phyloP scores from a whole-genome alignment of 108 stramenopile species.

The Conticribra guillardii region DNA sequence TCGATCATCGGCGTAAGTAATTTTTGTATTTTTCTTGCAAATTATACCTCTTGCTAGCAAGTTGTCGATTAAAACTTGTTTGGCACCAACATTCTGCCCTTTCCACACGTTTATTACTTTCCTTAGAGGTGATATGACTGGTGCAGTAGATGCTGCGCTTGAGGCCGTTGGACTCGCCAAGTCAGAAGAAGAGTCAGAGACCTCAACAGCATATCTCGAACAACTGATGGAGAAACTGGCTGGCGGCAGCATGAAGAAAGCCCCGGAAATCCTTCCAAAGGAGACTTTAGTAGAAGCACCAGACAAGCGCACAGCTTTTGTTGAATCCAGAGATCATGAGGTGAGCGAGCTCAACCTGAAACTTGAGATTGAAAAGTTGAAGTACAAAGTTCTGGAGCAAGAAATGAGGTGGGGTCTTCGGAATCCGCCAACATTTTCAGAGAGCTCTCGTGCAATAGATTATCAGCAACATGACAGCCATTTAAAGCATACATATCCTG shows the following conservation, averaged over 20 bases:
- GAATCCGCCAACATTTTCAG: conserved; percentile 4
- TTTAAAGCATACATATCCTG: conserved; percentile 1
- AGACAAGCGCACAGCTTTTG: neutral
- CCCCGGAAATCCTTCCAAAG: neutral
- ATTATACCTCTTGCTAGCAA: neutral
- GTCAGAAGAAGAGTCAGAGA: conserved; percentile 32
- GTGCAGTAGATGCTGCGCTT: conserved; percentile 46
- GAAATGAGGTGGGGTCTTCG: conserved; percentile 25
- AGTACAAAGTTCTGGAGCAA: conserved; percentile 53
- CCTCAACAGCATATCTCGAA: conserved; percentile 41
- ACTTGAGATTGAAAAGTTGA: conserved; percentile 50
- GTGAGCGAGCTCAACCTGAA: conserved; percentile 38
- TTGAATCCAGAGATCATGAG: conserved; percentile 16
- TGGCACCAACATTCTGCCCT: neutral
- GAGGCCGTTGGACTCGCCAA: conserved; percentile 26
- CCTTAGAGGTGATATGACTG: conserved; percentile 35
- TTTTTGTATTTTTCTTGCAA: neutral
- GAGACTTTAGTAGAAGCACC: neutral
- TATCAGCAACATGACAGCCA: conserved; percentile 14
- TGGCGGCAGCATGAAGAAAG: conserved; percentile 7
- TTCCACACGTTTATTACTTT: neutral
- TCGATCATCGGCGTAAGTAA: conserved; percentile 32
- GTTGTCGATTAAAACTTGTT: neutral
- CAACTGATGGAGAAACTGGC: conserved; percentile 34
- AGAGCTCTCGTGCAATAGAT: conserved; percentile 15